Conservation (phyloP, 208 protist species). For the Leishmania tropica region DNA sequence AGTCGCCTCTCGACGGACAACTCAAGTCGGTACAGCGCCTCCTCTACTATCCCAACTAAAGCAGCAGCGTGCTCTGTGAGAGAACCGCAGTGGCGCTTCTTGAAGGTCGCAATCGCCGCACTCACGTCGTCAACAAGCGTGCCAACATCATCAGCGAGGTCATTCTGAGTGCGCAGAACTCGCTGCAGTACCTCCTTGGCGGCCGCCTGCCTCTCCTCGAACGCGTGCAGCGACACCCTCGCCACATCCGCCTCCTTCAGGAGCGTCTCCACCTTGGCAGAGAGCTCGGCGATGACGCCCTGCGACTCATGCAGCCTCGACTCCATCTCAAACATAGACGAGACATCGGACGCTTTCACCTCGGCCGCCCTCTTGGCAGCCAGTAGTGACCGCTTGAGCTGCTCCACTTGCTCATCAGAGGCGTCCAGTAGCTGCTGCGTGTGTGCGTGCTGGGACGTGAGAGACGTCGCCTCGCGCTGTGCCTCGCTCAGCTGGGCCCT, state of each 20-base stretch:
- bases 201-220: constrained; percentile 6
- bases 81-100: not conserved
- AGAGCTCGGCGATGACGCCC: constrained; percentile 24
- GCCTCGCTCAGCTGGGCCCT: constrained; percentile 20
- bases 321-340: constrained; percentile 62
- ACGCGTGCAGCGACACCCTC: constrained; percentile 9
- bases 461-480: constrained; percentile 31
- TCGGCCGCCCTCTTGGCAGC: constrained; percentile 56
- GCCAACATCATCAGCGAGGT: constrained; percentile 16
- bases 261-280: constrained; percentile 16
- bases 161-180: constrained; percentile 16
- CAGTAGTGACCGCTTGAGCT: constrained; percentile 45
- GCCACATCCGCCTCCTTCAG: constrained; percentile 6
- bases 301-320: constrained; percentile 42
- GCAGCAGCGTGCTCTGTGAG: not conserved
- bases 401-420: constrained; percentile 35
- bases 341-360: constrained; percentile 43
- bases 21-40: not conserved
- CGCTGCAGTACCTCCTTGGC: constrained; percentile 15
- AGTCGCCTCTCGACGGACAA: constrained; percentile 18
- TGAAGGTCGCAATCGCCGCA: not conserved
- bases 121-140: constrained; percentile 3
- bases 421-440: constrained; percentile 29
- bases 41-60: not conserved
- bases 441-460: constrained; percentile 25